phyloP scores from a whole-genome alignment of 1,284 basidiomycete genomes.

The Ceratobasidium sp. region DNA sequence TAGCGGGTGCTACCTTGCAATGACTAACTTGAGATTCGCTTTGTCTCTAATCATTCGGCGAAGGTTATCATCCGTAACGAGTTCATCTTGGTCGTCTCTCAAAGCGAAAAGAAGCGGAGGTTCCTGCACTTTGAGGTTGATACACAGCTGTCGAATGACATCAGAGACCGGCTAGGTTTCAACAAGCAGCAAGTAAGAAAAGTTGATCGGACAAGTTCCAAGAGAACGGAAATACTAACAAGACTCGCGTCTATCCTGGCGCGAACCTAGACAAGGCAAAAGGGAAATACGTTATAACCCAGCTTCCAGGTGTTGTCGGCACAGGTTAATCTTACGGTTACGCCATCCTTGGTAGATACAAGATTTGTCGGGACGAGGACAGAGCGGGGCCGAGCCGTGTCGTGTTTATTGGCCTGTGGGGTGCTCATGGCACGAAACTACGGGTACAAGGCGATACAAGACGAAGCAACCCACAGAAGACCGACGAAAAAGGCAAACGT shows the following conservation, averaged over 20 bases:
- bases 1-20: neutral
- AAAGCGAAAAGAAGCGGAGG: conserved; percentile 83
- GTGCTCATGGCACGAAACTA: conserved; percentile 45
- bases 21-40: conserved; percentile 76
- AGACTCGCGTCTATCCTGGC: conserved; percentile 81
- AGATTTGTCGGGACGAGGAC: conserved; percentile 77
- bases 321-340: conserved; percentile 58
- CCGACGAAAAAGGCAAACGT: conserved; percentile 47
- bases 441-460: conserved; percentile 49
- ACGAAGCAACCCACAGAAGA: conserved; percentile 37
- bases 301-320: neutral
- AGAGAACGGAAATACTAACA: conserved; percentile 36
- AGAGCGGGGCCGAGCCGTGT: conserved; percentile 44
- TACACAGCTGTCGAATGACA: conserved; percentile 77
- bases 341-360: conserved; percentile 73
- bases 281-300: neutral
- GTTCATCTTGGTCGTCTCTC: conserved; percentile 84
- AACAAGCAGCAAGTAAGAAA: conserved; percentile 1
- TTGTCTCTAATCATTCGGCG: conserved; percentile 82
- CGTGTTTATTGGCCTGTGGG: conserved; percentile 39
- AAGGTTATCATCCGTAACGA: conserved; percentile 91
- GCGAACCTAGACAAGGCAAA: conserved; percentile 50
- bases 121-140: conserved; percentile 84
- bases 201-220: conserved; percentile 7
- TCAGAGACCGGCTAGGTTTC: conserved; percentile 66